Conservation (phyloP, 148 eudicot genomes). For the Vaccinium myrtillus region DNA sequence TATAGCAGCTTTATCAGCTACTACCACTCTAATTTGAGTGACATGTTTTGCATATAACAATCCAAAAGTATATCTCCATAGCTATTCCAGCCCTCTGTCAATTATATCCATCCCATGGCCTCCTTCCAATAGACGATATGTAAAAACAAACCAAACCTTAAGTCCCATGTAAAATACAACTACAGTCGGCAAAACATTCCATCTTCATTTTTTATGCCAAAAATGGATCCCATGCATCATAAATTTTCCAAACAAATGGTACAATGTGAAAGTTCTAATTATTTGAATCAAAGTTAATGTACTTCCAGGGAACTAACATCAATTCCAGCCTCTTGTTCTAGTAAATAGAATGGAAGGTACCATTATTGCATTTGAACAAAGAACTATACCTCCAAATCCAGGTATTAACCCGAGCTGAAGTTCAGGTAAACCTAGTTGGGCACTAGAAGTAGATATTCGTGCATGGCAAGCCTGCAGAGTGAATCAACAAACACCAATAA, state of each 20-base stretch:
- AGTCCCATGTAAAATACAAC: background rate
- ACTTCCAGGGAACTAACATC: background rate
- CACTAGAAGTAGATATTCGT: slow-evolving; percentile 79
- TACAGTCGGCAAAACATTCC: background rate
- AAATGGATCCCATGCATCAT: background rate
- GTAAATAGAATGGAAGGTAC: background rate
- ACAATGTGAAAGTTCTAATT: slow-evolving; percentile 5
- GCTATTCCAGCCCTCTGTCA: background rate
- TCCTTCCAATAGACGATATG: background rate
- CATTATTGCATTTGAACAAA: background rate
- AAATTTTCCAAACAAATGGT: background rate
- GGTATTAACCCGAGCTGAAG: slow-evolving; percentile 93
- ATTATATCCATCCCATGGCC: background rate
- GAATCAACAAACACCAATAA: slow-evolving; percentile 7
- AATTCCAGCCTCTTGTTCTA: background rate
- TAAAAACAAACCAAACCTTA: background rate
- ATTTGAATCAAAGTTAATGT: background rate
- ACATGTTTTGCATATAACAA: background rate
- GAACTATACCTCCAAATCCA: slow-evolving; percentile 89
- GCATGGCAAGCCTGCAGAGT: slow-evolving; percentile 80
- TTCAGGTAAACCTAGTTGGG: slow-evolving; percentile 95
- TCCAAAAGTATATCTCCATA: background rate
- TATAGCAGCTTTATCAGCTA: background rate
- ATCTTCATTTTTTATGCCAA: background rate
- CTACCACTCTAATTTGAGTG: background rate